Evolutionary conservation across 768 basidiomycete species (phyloP).

Genomic region (Serendipita indica): DNA sequence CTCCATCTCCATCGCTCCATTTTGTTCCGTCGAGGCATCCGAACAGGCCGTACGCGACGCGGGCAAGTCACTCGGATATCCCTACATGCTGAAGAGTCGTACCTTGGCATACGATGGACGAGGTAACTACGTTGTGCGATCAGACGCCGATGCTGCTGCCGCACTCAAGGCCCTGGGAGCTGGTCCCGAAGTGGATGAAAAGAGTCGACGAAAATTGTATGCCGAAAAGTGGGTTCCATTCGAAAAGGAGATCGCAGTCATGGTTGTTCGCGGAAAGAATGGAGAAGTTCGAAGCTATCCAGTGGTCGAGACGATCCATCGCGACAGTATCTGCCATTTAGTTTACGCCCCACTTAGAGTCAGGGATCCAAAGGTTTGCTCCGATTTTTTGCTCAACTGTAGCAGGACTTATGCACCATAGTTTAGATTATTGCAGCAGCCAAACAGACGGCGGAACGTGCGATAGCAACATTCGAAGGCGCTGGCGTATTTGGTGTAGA

Average conservation of each 20-base stretch:
- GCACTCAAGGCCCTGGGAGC: conserved; percentile 30
- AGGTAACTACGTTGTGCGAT: conserved; percentile 70
- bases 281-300: conserved; percentile 78
- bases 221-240: conserved; percentile 93
- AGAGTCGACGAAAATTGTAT: conserved; percentile 63
- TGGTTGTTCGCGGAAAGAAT: conserved; percentile 72
- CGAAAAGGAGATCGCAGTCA: conserved; percentile 80
- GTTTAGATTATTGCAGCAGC: conserved; percentile 43
- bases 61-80: conserved; percentile 51
- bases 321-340: conserved; percentile 83
- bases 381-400: not conserved
- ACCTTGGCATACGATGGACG: conserved; percentile 92
- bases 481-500: conserved; percentile 97
- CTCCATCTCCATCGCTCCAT: conserved; percentile 43
- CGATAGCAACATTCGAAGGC: conserved; percentile 62
- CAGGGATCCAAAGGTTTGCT: conserved; percentile 19
- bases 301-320: conserved; percentile 88
- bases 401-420: not conserved
- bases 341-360: conserved; percentile 74
- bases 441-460: conserved; percentile 58
- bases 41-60: conserved; percentile 38
- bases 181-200: conserved; percentile 24
- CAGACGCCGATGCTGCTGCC: conserved; percentile 35
- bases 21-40: conserved; percentile 41
- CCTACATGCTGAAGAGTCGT: conserved; percentile 92